Base-by-base conservation (phyloP, 805 yeast genomes). In the Yueomyces sp. region DNA sequence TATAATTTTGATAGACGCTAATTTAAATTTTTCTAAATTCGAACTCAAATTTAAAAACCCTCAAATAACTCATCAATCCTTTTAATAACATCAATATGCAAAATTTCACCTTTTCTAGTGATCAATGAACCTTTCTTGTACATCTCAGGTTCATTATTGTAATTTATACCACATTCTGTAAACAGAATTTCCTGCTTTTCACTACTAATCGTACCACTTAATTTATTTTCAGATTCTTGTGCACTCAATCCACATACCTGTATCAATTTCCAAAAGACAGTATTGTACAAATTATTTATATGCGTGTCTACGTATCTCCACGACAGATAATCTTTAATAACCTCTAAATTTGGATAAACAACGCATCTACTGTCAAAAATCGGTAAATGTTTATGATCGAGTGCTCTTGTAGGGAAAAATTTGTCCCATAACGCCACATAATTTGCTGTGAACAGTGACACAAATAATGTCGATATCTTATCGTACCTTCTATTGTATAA, bases 271-370 rank as follows among this genome's bases (percentile, higher is more conserved):
- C 98, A 92, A 59, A 92, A 92, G 0, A 86, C 69, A 0, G 98
- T 92, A 57, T 92, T 92, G 67, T 90, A 92, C 47, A 92, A 63
- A 59, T 92, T 92, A 60, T 92, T 92, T 44, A 92, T 92, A 64
- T 92, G 98, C 42, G 92, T 92, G 58, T 92, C 98, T 1, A 81
- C 97, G 57, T 85, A 96, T 51, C 98, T 72, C 98, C 98, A 92
- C 45, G 83, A 67, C 49, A 92, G 73, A 57, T 92, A 92, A 60
- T 90, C 97, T 44, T 85, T 69, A 2, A 90, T 67, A 1, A 68
- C 64, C 4, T 65, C 53, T 19, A 67, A 49, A 44, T 71, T 76
- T 0, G 98, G 98, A 52, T 92, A 92, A 1, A 77, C 63, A 6
- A 92, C 92, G 2, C 94, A 94, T 40, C 98, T 67, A 0, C 94